These are phyloP conservation scores for Bjerkandera adusta DNA, from an alignment of 1,284 basidiomycete genomes.

Conservation along the genomic window DNA sequence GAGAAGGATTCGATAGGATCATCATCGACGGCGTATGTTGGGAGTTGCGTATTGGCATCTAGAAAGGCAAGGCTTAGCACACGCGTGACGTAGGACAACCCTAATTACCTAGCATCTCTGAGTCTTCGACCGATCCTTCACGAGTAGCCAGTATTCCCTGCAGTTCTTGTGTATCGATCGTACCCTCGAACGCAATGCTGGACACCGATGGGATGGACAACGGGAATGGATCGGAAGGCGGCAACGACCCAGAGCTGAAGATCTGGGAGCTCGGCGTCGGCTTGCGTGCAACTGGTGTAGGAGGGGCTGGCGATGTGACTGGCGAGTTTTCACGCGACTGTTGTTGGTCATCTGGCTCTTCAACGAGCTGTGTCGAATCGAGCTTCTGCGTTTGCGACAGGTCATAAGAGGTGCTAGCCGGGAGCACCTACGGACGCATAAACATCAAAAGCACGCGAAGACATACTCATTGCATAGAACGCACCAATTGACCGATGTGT, in stretches of 20 bases:
- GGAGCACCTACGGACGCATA: slow-evolving; percentile 3
- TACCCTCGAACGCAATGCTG: slow-evolving; percentile 12
- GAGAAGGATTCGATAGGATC: slow-evolving; percentile 40
- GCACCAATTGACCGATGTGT: slow-evolving; percentile 56
- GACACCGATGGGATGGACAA: slow-evolving; percentile 14
- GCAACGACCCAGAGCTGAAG: slow-evolving; percentile 21
- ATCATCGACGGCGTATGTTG: slow-evolving; percentile 16
- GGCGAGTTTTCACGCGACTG: slow-evolving; percentile 13
- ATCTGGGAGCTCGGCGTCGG: not conserved
- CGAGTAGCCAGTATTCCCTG: slow-evolving; percentile 35
- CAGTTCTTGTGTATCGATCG: slow-evolving; percentile 41
- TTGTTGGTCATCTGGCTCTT: not conserved
- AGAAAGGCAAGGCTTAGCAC: too few species aligned
- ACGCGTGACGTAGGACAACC: too few species aligned
- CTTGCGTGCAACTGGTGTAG: slow-evolving; percentile 5
- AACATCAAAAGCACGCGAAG: not conserved
- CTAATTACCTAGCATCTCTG: slow-evolving; percentile 42
- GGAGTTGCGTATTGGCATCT: slow-evolving; percentile 48
- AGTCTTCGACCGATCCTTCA: slow-evolving; percentile 29
- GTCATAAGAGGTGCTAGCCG: not conserved
- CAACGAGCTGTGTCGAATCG: slow-evolving; percentile 11
- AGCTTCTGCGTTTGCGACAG: slow-evolving; percentile 30
- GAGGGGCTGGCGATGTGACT: slow-evolving; percentile 14
- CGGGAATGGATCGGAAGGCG: slow-evolving; percentile 35
- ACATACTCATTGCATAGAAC: slow-evolving; percentile 12